Base-by-base conservation (phyloP, 768 basidiomycete species). In the Strobilomyces echinocephalus region DNA sequence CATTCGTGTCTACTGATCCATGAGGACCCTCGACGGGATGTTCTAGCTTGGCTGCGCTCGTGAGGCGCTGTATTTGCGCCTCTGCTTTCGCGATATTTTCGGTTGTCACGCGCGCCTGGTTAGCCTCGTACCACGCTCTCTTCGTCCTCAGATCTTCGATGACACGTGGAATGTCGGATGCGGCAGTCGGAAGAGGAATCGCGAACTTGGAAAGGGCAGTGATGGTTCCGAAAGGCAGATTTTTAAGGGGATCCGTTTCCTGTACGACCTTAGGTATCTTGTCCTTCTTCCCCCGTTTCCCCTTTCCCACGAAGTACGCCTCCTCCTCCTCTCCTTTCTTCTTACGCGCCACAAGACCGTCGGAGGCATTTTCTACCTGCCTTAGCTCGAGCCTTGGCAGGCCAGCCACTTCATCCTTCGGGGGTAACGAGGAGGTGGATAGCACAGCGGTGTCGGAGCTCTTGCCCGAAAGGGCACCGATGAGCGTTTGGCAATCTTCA, bases 401-500 rank as follows among this genome's bases (percentile, higher is more conserved):
- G 39, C 86, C 82, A 40, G 70, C 75, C 20, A 88, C 71, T 43
- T 80, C 69, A 12, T 59, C 74, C 49, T 73, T 70, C 60, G 74
- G 76, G 9, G 69, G 56, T 31, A 69, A 52, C 38, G 77, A 68
- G 30, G 71, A 65, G n/a, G 76, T 72, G 53, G 79, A 74, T 58
- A 75, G 68, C 12, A 73, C 69, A 33, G 72, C 71, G 36, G 73
- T 72, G 14, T 75, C 79, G 38, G 73, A 73, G 41, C 73, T 71
- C 70, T 85, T 88, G 21, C 87, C 87, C 16, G 80, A 84, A 72
- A 97, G 84, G 65, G 77, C 84, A 69, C 93, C 88, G 66, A 95
- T 86, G 59, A 97, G 82, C 4, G 88, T 95, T 65, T 91, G 87
- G 74, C 94, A 97, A 68, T 98, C 97, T 74, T 98, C 92, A 63